Percentiles rank a stretch among this genome's conserved stretches.
phyloP scores from a whole-genome alignment of 2,329 filamentous ascomycete genomes.

The Reticulascus tulasneorum region DNA sequence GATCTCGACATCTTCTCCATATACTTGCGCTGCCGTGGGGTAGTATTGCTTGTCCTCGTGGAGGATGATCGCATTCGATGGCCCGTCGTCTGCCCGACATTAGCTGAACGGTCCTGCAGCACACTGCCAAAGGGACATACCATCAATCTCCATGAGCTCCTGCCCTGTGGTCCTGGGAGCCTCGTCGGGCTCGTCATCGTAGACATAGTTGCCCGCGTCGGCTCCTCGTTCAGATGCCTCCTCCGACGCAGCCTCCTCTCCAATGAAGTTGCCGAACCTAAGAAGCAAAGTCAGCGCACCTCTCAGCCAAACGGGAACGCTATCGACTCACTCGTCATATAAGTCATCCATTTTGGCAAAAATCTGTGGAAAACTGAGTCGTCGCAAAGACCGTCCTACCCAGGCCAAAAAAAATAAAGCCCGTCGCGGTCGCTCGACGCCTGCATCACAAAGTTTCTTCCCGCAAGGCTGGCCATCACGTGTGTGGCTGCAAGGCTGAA shows the following conservation, averaged over 20 bases:
- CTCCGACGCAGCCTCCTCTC: slow-evolving; percentile 81
- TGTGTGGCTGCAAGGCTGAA: slow-evolving; percentile 14
- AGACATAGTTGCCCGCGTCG: slow-evolving; percentile 73
- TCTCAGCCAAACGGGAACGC: neutral
- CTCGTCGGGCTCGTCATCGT: slow-evolving; percentile 70
- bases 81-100: slow-evolving; percentile 52
- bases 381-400: slow-evolving; percentile 2
- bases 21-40: slow-evolving; percentile 93
- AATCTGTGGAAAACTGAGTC: slow-evolving; percentile 3
- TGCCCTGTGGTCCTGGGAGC: slow-evolving; percentile 64
- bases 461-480: slow-evolving; percentile 6
- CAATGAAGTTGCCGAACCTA: slow-evolving; percentile 98
- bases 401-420: slow-evolving; percentile 3
- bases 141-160: slow-evolving; percentile 91
- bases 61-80: slow-evolving; percentile 93
- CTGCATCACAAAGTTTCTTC: slow-evolving; percentile 14
- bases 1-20: slow-evolving; percentile 90
- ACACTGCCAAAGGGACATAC: slow-evolving; percentile 36
- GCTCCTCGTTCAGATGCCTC: slow-evolving; percentile 76
- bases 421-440: slow-evolving; percentile 11
- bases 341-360: slow-evolving; percentile 76
- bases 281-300: neutral
- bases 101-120: neutral
- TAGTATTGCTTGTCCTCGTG: slow-evolving; percentile 99
- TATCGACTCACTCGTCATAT: slow-evolving; percentile 75